Percentiles rank a stretch among this genome's conserved stretches.
phyloP scores from a whole-genome alignment of 805 yeast species.

The Suhomyces kilbournensis region DNA sequence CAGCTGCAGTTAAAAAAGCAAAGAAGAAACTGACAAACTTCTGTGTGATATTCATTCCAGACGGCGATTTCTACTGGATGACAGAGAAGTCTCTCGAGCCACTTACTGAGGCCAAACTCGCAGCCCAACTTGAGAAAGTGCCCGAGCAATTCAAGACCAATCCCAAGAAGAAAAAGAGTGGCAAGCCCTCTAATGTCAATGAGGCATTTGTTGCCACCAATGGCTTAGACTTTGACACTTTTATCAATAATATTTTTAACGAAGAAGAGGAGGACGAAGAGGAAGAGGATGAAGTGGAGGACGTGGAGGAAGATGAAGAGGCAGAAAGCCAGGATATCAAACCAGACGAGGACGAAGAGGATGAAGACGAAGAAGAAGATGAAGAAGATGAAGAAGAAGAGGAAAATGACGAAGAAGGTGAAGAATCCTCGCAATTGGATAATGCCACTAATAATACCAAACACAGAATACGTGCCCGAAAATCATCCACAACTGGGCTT shows the following conservation, averaged over 20 bases:
- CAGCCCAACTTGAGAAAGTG: conserved; percentile 25
- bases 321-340: conserved; percentile 5
- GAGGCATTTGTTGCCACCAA: conserved; percentile 40
- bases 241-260: conserved; percentile 29
- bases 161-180: conserved; percentile 18
- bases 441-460: conserved; percentile 1
- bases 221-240: conserved; percentile 34
- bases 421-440: conserved; percentile 1
- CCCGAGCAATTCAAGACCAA: conserved; percentile 23
- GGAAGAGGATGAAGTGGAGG: conserved; percentile 21
- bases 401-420: conserved; percentile 2
- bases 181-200: conserved; percentile 29
- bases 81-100: conserved; percentile 35
- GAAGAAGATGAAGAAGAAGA: conserved; percentile 6
- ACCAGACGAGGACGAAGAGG: conserved; percentile 10
- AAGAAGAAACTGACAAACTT: conserved; percentile 34
- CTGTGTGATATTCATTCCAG: conserved; percentile 46
- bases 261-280: conserved; percentile 20
- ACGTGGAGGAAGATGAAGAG: conserved; percentile 13
- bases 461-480: conserved; percentile 9
- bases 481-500: neutral
- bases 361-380: conserved; percentile 7
- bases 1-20: conserved; percentile 32
- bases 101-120: conserved; percentile 28
- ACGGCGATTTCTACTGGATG: conserved; percentile 46